phyloP scores from a whole-genome alignment of 1,139 yeast species.

The Hyphopichia fennica region DNA sequence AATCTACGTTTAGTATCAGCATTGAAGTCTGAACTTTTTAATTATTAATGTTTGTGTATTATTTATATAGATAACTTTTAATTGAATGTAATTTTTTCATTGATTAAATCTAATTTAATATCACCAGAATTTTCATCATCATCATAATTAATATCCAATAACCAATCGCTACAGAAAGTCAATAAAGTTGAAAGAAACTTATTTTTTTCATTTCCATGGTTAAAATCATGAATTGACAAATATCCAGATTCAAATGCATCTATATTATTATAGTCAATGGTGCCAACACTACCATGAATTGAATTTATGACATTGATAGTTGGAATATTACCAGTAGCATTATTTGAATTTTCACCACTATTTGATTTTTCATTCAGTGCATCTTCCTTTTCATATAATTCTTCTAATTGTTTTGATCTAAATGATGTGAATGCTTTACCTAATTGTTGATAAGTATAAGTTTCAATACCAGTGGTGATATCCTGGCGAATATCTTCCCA shows the following conservation, averaged over 20 bases:
- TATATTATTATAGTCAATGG: slow-evolving; percentile 1
- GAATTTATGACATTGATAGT: slow-evolving; percentile 1
- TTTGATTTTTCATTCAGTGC: slow-evolving; percentile 4
- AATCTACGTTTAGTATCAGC: slow-evolving; percentile 19
- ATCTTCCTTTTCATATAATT: slow-evolving; percentile 5
- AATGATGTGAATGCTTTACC: slow-evolving; percentile 23
- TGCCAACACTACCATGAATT: slow-evolving; percentile 2
- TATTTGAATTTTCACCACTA: not conserved
- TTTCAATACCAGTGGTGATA: slow-evolving; percentile 38
- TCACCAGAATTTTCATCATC: not conserved
- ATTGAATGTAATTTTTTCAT: slow-evolving; percentile 12
- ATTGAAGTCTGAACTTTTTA: not conserved
- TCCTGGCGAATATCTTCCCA: slow-evolving; percentile 50
- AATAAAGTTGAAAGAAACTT: slow-evolving; percentile 28
- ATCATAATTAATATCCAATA: slow-evolving; percentile 6
- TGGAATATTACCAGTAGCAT: not conserved
- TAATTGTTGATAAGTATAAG: slow-evolving; percentile 31
- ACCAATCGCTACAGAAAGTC: slow-evolving; percentile 28
- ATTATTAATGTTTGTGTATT: not conserved
- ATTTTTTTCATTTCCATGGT: slow-evolving; percentile 32
- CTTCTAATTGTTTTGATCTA: slow-evolving; percentile 2
- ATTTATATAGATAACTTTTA: not conserved
- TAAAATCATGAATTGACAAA: slow-evolving; percentile 38
- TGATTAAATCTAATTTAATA: slow-evolving; percentile 26
- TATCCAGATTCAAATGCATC: slow-evolving; percentile 14